phyloP scores from a whole-genome alignment of 2,329 filamentous ascomycete species.

The Bretziella fagacearum region DNA sequence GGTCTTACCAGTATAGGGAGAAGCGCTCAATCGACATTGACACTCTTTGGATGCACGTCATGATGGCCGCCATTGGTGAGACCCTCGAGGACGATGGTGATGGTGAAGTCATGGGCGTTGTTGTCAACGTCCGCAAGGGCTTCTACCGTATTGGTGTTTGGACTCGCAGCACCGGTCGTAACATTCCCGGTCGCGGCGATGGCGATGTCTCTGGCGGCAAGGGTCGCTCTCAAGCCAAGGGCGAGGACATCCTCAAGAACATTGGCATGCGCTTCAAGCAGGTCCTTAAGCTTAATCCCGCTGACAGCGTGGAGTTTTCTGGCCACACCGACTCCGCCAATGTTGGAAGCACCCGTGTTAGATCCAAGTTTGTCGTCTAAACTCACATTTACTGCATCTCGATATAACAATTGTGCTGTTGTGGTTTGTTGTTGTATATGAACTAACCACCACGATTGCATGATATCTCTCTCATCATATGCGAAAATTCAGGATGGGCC shows the following conservation, averaged over 20 bases:
- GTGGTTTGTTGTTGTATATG: background rate
- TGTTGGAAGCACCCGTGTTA: conserved; percentile 83
- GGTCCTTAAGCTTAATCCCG: conserved; percentile 59
- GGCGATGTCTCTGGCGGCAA: conserved; percentile 59
- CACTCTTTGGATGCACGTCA: conserved; percentile 89
- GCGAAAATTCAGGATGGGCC: too few relatives aligned
- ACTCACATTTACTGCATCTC: background rate
- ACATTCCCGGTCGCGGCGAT: conserved; percentile 57
- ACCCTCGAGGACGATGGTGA: conserved; percentile 89
- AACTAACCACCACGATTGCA: background rate
- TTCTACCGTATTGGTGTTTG: conserved; percentile 97
- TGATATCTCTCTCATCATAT: too few relatives aligned
- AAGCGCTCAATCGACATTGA: conserved; percentile 86
- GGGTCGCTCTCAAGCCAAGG: conserved; percentile 63
- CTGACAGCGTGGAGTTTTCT: conserved; percentile 79
- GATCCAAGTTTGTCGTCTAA: conserved; percentile 82
- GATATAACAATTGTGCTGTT: background rate
- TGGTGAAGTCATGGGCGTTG: conserved; percentile 96
- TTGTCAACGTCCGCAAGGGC: conserved; percentile 95
- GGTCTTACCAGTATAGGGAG: conserved; percentile 96
- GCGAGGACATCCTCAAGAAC: conserved; percentile 63
- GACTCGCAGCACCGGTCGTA: conserved; percentile 87
- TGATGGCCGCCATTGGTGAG: conserved; percentile 93
- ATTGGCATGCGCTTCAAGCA: conserved; percentile 91
- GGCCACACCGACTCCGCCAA: conserved; percentile 91